Conservation (phyloP, 169 alveolate species). For the Plasmodium adleri region DNA sequence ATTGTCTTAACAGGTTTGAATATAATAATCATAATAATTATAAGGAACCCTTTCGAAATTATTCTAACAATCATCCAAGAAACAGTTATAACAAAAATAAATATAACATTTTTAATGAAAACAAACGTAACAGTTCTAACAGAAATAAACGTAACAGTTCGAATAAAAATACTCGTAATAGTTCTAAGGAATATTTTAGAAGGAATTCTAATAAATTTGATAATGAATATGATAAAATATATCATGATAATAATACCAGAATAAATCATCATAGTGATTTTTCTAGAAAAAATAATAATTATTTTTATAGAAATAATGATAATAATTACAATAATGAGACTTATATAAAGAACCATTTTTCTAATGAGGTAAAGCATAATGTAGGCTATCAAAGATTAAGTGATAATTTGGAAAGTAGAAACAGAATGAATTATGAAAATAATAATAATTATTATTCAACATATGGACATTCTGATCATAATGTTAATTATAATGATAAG, state of each 20-base stretch:
- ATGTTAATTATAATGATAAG: background rate
- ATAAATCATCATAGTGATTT: background rate
- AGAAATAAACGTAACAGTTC: background rate
- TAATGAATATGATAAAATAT: background rate
- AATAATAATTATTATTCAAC: background rate
- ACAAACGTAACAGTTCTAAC: background rate
- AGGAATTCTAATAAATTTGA: background rate
- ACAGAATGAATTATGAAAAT: background rate
- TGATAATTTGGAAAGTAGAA: background rate
- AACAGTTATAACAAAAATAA: background rate
- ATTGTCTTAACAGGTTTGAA: background rate
- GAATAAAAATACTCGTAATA: background rate
- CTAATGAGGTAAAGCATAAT: too few relatives aligned
- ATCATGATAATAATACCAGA: too few relatives aligned
- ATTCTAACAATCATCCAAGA: background rate
- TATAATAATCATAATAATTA: background rate
- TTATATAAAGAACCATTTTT: background rate
- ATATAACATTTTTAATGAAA: background rate
- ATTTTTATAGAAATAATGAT: background rate
- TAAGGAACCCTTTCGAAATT: background rate
- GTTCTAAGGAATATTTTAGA: background rate
- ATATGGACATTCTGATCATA: background rate
- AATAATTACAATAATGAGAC: background rate
- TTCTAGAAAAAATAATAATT: background rate
- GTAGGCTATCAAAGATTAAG: background rate